Conservation (phyloP, 176 grass and related monocot species). For the Puccinellia tenuiflora region DNA sequence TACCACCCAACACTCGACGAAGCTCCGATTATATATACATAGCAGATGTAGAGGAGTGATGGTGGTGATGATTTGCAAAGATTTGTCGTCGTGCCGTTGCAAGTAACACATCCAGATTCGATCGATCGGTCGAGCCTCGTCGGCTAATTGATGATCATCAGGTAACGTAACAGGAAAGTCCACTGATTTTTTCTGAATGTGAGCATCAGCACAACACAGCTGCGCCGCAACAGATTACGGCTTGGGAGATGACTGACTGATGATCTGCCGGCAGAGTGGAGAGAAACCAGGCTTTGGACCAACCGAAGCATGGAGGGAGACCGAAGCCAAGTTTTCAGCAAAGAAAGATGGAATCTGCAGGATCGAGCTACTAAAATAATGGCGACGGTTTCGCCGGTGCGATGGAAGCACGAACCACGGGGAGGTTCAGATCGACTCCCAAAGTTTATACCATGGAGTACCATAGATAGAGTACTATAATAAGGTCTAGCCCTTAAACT, state of each 20-base stretch:
- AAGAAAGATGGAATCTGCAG: conserved; percentile 12
- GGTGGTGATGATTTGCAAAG: not conserved
- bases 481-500: not conserved
- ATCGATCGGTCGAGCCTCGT: not conserved
- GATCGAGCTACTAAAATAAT: not conserved
- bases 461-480: not conserved
- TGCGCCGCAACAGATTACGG: not conserved
- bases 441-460: not conserved
- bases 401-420: not conserved
- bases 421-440: conserved; percentile 2
- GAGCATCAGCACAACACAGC: conserved; percentile 1
- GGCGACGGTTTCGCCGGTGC: not conserved
- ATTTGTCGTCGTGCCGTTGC: not conserved
- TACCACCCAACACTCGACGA: not conserved
- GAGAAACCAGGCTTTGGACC: conserved; percentile 30
- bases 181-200: not conserved
- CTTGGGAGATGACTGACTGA: too few species aligned
- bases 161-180: conserved; percentile 1
- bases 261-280: conserved; percentile 19
- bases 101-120: not conserved
- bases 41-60: not conserved
- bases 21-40: not conserved
- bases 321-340: conserved; percentile 47
- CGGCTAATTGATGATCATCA: not conserved
- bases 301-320: conserved; percentile 37